Percentiles rank a stretch among this genome's conserved stretches.
Evolutionary conservation across 1,139 yeast genomes (phyloP).

Genomic region (Saccharomyces pastorianus): DNA sequence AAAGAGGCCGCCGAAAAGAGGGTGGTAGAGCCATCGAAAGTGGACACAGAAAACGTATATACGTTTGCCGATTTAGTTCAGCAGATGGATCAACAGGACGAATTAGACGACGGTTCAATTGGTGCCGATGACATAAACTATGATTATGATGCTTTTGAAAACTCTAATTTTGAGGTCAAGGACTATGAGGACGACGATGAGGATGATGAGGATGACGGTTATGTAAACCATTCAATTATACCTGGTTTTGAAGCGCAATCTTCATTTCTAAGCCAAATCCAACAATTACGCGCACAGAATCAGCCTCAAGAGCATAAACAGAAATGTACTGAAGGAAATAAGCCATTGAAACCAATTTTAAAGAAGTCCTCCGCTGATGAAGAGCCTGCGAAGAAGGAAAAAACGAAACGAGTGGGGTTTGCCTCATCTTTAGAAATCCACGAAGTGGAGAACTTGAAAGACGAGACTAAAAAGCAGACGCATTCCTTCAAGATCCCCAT

Average conservation of each 20-base stretch:
- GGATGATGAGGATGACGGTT: conserved; percentile 7
- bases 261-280: conserved; percentile 28
- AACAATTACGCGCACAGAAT: conserved; percentile 18
- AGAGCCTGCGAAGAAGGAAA: conserved; percentile 9
- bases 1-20: conserved; percentile 1
- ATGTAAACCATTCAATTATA: conserved; percentile 12
- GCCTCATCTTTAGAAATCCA: conserved; percentile 46
- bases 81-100: conserved; percentile 32
- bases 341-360: conserved; percentile 15
- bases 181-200: conserved; percentile 26
- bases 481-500: conserved; percentile 11
- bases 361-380: conserved; percentile 7
- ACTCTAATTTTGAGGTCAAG: conserved; percentile 33
- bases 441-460: conserved; percentile 52
- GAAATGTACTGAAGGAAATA: not conserved
- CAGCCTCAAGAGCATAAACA: not conserved
- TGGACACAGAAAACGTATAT: conserved; percentile 45
- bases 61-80: conserved; percentile 30
- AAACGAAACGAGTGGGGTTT: conserved; percentile 47
- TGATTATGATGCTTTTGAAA: conserved; percentile 35
- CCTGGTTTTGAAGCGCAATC: conserved; percentile 24
- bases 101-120: conserved; percentile 37
- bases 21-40: not conserved
- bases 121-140: conserved; percentile 32
- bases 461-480: conserved; percentile 37